Conservation (phyloP, 2,329 filamentous ascomycete species). For the Claviceps pazoutovae region DNA sequence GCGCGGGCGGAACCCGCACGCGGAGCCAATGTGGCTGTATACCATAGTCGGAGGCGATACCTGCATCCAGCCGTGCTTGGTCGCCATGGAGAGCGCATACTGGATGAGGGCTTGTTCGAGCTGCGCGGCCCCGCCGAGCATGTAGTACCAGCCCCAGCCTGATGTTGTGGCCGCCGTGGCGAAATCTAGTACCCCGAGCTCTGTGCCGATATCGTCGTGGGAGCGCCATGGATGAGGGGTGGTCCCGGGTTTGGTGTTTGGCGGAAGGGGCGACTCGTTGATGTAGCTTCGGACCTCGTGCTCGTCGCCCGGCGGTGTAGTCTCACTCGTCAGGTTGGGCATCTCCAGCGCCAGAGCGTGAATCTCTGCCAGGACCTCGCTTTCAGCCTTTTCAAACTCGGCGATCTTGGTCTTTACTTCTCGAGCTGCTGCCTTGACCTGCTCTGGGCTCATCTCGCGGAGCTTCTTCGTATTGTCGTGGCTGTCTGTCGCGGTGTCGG, state of each 20-base stretch:
- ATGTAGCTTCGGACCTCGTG: constrained; percentile 60
- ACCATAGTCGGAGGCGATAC: constrained; percentile 82
- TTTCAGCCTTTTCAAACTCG: constrained; percentile 47
- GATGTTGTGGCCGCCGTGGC: constrained; percentile 63
- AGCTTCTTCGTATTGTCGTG: constrained; percentile 26
- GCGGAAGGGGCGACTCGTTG: constrained; percentile 47
- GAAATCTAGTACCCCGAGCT: constrained; percentile 88
- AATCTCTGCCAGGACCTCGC: constrained; percentile 49
- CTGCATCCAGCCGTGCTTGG: constrained; percentile 60
- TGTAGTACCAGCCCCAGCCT: constrained; percentile 97
- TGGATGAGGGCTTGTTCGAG: constrained; percentile 90
- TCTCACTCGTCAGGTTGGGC: constrained; percentile 69
- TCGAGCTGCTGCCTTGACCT: constrained; percentile 50
- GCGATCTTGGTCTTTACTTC: constrained; percentile 48
- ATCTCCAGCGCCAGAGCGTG: constrained; percentile 60
- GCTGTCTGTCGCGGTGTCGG: constrained; percentile 20
- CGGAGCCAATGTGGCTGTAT: constrained; percentile 77
- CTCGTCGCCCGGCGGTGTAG: constrained; percentile 58
- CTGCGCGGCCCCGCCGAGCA: constrained; percentile 79
- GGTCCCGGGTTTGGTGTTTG: constrained; percentile 11
- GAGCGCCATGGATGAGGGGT: constrained; percentile 42
- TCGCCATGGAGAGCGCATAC: constrained; percentile 65
- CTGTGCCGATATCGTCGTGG: constrained; percentile 73
- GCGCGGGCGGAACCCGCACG: constrained; percentile 88
- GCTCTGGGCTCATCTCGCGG: constrained; percentile 27